A percentile compares a stretch with the other conserved stretches of the same genome.
These are phyloP conservation scores for Pichia pseudocactophila DNA, from an alignment of 805 yeast genomes.

Conservation along the genomic window DNA sequence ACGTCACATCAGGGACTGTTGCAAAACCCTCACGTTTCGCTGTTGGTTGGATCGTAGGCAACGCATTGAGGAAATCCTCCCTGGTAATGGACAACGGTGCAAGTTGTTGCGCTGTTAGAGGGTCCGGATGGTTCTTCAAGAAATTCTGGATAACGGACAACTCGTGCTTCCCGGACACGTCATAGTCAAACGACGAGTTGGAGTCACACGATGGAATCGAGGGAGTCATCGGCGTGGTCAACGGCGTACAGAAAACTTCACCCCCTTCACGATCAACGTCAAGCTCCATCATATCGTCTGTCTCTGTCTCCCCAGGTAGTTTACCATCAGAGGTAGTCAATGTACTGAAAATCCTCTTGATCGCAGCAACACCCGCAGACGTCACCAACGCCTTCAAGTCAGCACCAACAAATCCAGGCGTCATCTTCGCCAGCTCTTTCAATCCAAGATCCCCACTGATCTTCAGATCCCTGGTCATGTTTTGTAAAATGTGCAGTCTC, in stretches of 20 bases:
- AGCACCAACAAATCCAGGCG: conserved; percentile 98
- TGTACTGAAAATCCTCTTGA: conserved; percentile 76
- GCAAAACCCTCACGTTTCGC: conserved; percentile 98
- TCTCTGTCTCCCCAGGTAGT: conserved; percentile 24
- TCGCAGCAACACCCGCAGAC: conserved; percentile 92
- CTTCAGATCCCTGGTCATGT: conserved; percentile 62
- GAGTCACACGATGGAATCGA: neutral
- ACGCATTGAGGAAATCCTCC: conserved; percentile 73
- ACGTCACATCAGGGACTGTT: conserved; percentile 93
- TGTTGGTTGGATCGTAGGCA: conserved; percentile 93
- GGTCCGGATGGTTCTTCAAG: conserved; percentile 64
- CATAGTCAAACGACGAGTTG: no score
- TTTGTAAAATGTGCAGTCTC: conserved; percentile 62
- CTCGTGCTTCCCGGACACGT: conserved; percentile 4
- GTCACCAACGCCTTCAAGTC: conserved; percentile 89
- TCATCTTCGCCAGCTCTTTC: conserved; percentile 69
- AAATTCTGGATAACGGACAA: conserved; percentile 65
- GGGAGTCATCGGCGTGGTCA: conserved; percentile 5
- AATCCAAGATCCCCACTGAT: conserved; percentile 67
- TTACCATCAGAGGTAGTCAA: conserved; percentile 30
- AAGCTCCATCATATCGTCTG: neutral
- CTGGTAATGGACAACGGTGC: conserved; percentile 66
- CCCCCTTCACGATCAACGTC: neutral
- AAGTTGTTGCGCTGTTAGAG: conserved; percentile 67
- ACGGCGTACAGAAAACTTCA: conserved; percentile 7